Conservation (phyloP, 306 rosid species). For the Prosopis cineraria region DNA sequence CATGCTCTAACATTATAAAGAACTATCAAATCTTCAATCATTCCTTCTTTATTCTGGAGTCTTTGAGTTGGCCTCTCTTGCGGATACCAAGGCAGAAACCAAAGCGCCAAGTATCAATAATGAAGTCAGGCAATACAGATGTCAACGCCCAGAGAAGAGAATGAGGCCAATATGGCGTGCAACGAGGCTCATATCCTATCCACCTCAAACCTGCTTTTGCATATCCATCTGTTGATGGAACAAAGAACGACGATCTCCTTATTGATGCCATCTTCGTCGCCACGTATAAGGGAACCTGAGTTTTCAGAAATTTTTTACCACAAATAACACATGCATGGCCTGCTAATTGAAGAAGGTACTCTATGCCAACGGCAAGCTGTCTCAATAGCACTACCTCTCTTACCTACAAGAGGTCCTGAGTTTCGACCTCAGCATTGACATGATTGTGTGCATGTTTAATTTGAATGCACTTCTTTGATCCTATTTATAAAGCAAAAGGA, state of each 20-base stretch:
- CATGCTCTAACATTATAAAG: not conserved
- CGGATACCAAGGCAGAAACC: slow-evolving; percentile 64
- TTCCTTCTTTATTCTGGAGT: slow-evolving; percentile 67
- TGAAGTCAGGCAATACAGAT: slow-evolving; percentile 57
- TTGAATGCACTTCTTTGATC: too few relatives aligned
- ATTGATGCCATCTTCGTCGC: slow-evolving; percentile 99
- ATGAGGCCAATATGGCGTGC: slow-evolving; percentile 98
- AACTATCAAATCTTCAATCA: slow-evolving; percentile 15
- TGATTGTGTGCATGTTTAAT: too few relatives aligned
- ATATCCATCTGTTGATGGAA: slow-evolving; percentile 83
- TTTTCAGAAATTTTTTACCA: slow-evolving; percentile 33
- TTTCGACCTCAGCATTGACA: too few relatives aligned
- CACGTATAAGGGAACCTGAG: slow-evolving; percentile 89
- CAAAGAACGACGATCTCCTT: slow-evolving; percentile 80
- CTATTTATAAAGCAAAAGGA: too few relatives aligned
- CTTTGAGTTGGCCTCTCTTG: slow-evolving; percentile 83
- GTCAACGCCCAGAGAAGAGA: slow-evolving; percentile 79
- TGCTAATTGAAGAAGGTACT: not conserved
- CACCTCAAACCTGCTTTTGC: slow-evolving; percentile 78
- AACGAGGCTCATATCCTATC: slow-evolving; percentile 93
- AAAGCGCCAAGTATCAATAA: slow-evolving; percentile 80
- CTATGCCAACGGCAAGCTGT: too few relatives aligned
- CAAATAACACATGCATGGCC: not conserved
- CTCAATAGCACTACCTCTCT: too few relatives aligned
- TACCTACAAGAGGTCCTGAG: too few relatives aligned